Evolutionary conservation across 345 rosid genomes (phyloP).

Genomic region (Populus pruinosa): DNA sequence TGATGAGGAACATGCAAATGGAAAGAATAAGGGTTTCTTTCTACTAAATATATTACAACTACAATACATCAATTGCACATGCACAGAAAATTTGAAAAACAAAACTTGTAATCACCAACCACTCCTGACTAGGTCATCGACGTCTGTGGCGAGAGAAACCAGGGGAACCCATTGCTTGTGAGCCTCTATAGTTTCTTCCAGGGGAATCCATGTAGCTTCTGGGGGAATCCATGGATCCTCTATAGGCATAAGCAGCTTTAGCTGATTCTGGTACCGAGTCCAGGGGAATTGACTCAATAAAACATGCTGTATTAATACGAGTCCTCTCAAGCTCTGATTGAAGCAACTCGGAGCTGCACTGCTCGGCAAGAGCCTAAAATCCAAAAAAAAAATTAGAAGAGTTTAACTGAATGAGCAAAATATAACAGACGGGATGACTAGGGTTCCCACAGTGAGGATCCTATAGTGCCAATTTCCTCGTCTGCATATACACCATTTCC

Average conservation of each 20-base stretch:
- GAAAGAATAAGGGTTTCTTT: conserved; percentile 17
- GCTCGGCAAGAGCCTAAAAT: conserved; percentile 78
- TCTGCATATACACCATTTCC: not conserved
- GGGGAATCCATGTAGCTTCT: conserved; percentile 58
- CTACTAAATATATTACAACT: conserved; percentile 4
- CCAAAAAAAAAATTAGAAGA: not conserved
- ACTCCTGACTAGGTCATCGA: conserved; percentile 30
- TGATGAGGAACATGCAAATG: not conserved
- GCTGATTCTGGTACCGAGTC: conserved; percentile 65
- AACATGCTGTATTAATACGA: conserved; percentile 88
- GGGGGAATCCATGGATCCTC: conserved; percentile 68
- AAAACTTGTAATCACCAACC: conserved; percentile 5
- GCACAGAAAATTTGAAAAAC: not conserved
- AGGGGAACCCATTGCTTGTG: conserved; percentile 52
- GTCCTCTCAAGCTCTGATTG: conserved; percentile 87
- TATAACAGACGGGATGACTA: not conserved
- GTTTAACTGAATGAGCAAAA: not conserved
- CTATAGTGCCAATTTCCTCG: not conserved
- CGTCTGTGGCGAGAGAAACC: conserved; percentile 52
- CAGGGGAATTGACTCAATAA: conserved; percentile 60
- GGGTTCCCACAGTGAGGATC: not conserved
- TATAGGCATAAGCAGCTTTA: conserved; percentile 55
- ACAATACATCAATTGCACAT: conserved; percentile 28
- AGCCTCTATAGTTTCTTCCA: conserved; percentile 30
- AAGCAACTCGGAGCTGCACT: conserved; percentile 70